These are phyloP conservation scores for Stagonosporopsis cucurbitacearum DNA, from an alignment of 2,329 filamentous ascomycete genomes.

Conservation along the genomic window DNA sequence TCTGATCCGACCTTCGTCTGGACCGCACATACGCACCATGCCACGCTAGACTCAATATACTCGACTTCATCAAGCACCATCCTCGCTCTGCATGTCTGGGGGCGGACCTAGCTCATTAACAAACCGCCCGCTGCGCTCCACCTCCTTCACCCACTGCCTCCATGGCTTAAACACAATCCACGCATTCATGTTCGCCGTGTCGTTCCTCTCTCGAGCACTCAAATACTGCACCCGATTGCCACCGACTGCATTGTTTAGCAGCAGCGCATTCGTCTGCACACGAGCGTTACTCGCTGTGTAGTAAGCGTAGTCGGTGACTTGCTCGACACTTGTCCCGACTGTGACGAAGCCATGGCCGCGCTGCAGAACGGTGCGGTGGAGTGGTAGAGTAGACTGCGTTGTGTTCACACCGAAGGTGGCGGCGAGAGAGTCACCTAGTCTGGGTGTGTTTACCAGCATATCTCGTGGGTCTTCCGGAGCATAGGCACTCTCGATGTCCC, in stretches of 20 bases:
- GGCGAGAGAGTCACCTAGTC: conserved; percentile 32
- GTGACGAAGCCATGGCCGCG: conserved; percentile 53
- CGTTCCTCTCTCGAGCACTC: conserved; percentile 43
- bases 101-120: conserved; percentile 39
- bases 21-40: not conserved
- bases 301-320: conserved; percentile 49
- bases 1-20: not conserved
- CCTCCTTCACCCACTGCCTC: conserved; percentile 49
- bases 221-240: conserved; percentile 33
- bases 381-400: conserved; percentile 27
- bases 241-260: conserved; percentile 28
- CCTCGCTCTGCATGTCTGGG: not conserved
- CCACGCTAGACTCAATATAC: no score
- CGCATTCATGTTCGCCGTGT: conserved; percentile 42
- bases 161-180: conserved; percentile 47
- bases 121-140: conserved; percentile 41
- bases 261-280: conserved; percentile 45
- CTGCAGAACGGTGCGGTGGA: conserved; percentile 42
- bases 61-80: not conserved
- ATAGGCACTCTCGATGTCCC: conserved; percentile 31
- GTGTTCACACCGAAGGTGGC: conserved; percentile 26
- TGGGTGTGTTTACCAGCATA: conserved; percentile 32
- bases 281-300: conserved; percentile 46
- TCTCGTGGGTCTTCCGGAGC: conserved; percentile 22
- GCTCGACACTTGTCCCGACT: conserved; percentile 42